Evolutionary conservation across 305 asterid genomes (phyloP).

Genomic region (Petunia hybrid): DNA sequence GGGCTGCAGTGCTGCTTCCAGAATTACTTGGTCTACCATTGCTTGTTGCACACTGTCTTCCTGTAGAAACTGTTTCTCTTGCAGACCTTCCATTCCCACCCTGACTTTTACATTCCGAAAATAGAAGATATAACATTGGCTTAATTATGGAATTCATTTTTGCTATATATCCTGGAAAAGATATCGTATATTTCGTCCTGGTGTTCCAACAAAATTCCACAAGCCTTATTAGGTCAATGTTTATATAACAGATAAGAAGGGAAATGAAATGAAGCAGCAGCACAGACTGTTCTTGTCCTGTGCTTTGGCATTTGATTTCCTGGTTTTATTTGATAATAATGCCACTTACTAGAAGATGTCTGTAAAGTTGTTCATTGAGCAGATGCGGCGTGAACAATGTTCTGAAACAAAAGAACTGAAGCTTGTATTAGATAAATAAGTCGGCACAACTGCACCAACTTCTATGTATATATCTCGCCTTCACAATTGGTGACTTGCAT

Average conservation of each 20-base stretch:
- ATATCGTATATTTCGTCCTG: not conserved
- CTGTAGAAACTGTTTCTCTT: conserved; percentile 9
- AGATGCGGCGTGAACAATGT: not conserved
- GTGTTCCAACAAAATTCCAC: not conserved
- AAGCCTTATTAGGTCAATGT: not conserved
- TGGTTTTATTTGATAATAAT: not conserved
- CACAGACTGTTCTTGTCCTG: too few relatives aligned
- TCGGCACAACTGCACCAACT: not conserved
- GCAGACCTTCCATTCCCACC: not conserved
- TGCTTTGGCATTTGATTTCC: not conserved
- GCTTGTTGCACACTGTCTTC: not conserved
- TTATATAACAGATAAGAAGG: too few relatives aligned
- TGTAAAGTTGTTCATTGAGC: not conserved
- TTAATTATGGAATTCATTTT: not conserved
- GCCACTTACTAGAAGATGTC: conserved; percentile 1
- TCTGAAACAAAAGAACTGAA: not conserved
- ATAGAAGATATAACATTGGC: not conserved
- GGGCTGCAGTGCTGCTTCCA: not conserved
- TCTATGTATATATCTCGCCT: not conserved
- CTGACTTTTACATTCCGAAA: not conserved
- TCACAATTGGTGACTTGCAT: not conserved
- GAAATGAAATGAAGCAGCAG: too few relatives aligned
- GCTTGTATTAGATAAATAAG: not conserved
- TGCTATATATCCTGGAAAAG: not conserved
- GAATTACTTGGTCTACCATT: not conserved